Conservation (phyloP, 805 yeast species). For the Yueomyces sp. region DNA sequence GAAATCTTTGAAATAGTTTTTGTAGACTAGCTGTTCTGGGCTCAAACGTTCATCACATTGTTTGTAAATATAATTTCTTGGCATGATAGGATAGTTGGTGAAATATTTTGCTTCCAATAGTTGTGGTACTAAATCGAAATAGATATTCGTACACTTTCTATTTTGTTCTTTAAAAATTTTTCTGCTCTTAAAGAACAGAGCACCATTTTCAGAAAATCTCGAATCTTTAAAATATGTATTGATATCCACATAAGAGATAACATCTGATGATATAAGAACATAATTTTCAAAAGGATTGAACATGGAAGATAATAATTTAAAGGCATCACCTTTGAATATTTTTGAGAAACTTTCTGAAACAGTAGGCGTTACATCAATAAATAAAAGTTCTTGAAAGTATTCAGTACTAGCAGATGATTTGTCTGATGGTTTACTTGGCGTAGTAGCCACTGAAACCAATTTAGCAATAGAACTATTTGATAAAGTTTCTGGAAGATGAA, state of each 20-base stretch:
- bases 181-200: background rate
- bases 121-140: constrained; percentile 35
- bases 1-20: constrained; percentile 31
- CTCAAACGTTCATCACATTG: constrained; percentile 4
- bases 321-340: constrained; percentile 18
- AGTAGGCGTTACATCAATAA: constrained; percentile 21
- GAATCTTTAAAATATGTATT: constrained; percentile 15
- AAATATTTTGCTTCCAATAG: constrained; percentile 28
- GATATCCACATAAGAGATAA: constrained; percentile 30
- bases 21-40: constrained; percentile 23
- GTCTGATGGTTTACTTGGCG: constrained; percentile 18
- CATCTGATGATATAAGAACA: constrained; percentile 38
- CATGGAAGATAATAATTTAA: constrained; percentile 33
- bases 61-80: constrained; percentile 3
- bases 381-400: constrained; percentile 26
- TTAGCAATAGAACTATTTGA: constrained; percentile 18
- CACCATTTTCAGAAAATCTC: constrained; percentile 9
- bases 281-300: constrained; percentile 37
- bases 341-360: constrained; percentile 7
- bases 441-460: constrained; percentile 24
- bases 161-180: background rate
- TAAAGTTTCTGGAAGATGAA: constrained; percentile 27
- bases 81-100: constrained; percentile 11
- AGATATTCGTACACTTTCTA: constrained; percentile 29
- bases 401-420: constrained; percentile 1